Percentiles rank a stretch among this genome's conserved stretches.
These are phyloP conservation scores for Coemansia sp. DNA, from an alignment of 192 early-diverging fungal species.

Conservation along the genomic window DNA sequence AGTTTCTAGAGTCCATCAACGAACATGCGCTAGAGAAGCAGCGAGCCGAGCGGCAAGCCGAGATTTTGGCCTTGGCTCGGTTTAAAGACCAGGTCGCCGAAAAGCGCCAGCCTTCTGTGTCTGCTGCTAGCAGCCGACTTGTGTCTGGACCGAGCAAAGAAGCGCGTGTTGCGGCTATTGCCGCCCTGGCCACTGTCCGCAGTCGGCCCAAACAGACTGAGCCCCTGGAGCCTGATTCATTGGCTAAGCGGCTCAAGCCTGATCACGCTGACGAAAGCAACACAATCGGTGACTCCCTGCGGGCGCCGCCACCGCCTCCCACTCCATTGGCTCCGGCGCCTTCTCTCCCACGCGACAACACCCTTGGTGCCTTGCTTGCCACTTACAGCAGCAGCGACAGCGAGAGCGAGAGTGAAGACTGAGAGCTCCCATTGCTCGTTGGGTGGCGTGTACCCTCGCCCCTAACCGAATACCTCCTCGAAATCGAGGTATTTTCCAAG, in stretches of 20 bases:
- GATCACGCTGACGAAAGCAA: background rate
- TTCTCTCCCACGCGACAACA: background rate
- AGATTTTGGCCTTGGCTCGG: constrained; percentile 15
- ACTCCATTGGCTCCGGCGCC: too few relatives aligned
- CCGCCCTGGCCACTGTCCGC: background rate
- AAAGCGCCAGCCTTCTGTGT: background rate
- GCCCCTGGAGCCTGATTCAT: background rate
- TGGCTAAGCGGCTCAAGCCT: background rate
- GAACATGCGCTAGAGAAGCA: constrained; percentile 22
- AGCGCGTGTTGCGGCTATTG: background rate
- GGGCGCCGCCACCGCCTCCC: background rate
- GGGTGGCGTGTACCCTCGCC: background rate
- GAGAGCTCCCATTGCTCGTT: background rate
- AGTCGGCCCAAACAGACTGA: background rate
- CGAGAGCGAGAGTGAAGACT: constrained; percentile 3
- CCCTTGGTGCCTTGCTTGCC: constrained; percentile 6
- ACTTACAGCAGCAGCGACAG: constrained; percentile 20
- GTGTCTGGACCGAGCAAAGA: background rate
- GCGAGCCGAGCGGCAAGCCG: constrained; percentile 4
- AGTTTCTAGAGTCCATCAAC: constrained; percentile 62
- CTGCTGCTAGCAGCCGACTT: background rate
- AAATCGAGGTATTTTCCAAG: background rate
- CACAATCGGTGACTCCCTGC: background rate
- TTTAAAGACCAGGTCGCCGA: constrained; percentile 29
- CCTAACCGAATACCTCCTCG: background rate